phyloP scores from a whole-genome alignment of 1,139 yeast species.

The Magnusiomyces paraingens region DNA sequence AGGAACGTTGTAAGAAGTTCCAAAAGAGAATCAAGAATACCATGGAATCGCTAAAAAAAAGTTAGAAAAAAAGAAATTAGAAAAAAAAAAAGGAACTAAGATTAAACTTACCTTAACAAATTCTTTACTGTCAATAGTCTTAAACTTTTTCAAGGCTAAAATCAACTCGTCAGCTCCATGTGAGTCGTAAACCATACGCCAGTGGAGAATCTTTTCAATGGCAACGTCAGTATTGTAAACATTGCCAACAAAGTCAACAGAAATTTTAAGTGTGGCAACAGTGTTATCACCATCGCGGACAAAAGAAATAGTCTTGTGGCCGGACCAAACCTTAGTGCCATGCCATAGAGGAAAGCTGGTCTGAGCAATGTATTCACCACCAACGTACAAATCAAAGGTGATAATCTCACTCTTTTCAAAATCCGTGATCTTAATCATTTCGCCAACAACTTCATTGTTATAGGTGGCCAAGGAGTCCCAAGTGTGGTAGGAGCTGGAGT shows the following conservation, averaged over 20 bases:
- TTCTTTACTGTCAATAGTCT: constrained; percentile 25
- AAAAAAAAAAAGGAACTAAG: not conserved
- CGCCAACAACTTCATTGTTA: constrained; percentile 71
- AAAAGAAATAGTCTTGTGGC: constrained; percentile 23
- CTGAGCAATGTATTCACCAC: constrained; percentile 57
- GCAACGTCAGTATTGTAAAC: constrained; percentile 55
- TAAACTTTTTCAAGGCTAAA: constrained; percentile 29
- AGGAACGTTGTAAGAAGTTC: constrained; percentile 28
- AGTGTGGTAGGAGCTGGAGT: constrained; percentile 44
- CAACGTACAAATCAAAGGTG: constrained; percentile 52
- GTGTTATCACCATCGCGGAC: constrained; percentile 20
- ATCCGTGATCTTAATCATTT: constrained; percentile 54
- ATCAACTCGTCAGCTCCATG: constrained; percentile 25
- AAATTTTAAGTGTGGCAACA: constrained; percentile 32
- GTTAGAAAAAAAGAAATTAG: not conserved
- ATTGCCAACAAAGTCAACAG: constrained; percentile 66
- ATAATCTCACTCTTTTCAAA: constrained; percentile 52
- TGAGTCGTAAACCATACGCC: constrained; percentile 43
- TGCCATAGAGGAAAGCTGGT: constrained; percentile 35
- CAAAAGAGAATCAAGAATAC: constrained; percentile 39
- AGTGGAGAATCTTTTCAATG: constrained; percentile 52
- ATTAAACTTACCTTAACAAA: constrained; percentile 14
- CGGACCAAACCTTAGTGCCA: constrained; percentile 25
- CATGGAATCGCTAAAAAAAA: constrained; percentile 23
- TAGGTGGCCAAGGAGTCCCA: constrained; percentile 80